A percentile compares a stretch with the other conserved stretches of the same genome.
phyloP scores from a whole-genome alignment of 306 rosid genomes.

The Ochetophila trinervis region DNA sequence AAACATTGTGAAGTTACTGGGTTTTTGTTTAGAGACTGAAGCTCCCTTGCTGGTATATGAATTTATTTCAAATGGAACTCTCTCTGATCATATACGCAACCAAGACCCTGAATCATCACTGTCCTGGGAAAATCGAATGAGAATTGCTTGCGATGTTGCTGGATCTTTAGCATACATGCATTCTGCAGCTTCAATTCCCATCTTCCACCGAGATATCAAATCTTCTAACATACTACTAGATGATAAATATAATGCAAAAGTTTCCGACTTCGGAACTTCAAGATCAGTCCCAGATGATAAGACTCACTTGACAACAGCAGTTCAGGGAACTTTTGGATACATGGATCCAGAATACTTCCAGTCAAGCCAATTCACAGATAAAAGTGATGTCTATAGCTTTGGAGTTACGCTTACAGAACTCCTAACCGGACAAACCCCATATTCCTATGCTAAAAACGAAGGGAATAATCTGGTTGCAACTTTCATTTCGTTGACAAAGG shows the following conservation, averaged over 20 bases:
- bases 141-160: slow-evolving; percentile 56
- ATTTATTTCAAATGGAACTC: slow-evolving; percentile 48
- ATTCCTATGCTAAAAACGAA: slow-evolving; percentile 26
- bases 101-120: slow-evolving; percentile 25
- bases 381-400: slow-evolving; percentile 36
- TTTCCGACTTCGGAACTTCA: slow-evolving; percentile 44
- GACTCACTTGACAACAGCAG: slow-evolving; percentile 54
- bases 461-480: slow-evolving; percentile 36
- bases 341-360: slow-evolving; percentile 60
- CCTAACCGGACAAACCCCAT: slow-evolving; percentile 38
- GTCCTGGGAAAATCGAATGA: slow-evolving; percentile 37
- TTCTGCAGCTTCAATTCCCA: slow-evolving; percentile 50
- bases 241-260: slow-evolving; percentile 21
- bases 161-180: slow-evolving; percentile 60
- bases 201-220: slow-evolving; percentile 57
- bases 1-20: slow-evolving; percentile 24
- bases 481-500: slow-evolving; percentile 35
- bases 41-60: slow-evolving; percentile 51
- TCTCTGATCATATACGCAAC: slow-evolving; percentile 34
- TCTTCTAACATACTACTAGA: slow-evolving; percentile 55
- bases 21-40: slow-evolving; percentile 54
- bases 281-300: slow-evolving; percentile 47
- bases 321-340: slow-evolving; percentile 60
- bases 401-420: slow-evolving; percentile 60
- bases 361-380: slow-evolving; percentile 45